These are phyloP conservation scores for Candida sp. DNA, from an alignment of 1,139 yeast genomes.

Conservation along the genomic window DNA sequence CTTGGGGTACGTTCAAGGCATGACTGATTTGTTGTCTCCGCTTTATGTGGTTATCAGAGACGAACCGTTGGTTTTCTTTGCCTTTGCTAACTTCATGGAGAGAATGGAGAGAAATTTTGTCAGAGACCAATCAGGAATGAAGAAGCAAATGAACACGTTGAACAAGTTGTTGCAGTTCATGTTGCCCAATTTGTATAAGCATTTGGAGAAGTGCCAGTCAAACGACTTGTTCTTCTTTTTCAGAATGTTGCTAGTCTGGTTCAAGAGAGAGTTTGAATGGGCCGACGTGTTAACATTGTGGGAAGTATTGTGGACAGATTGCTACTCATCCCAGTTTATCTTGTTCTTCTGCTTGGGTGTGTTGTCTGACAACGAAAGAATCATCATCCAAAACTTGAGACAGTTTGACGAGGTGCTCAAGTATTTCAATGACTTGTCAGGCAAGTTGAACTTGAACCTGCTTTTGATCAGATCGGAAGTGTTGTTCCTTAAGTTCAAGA, in stretches of 20 bases:
- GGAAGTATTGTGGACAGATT: constrained; percentile 95
- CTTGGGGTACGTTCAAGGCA: constrained; percentile 96
- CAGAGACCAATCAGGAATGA: constrained; percentile 93
- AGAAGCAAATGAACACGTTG: constrained; percentile 81
- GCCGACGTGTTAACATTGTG: constrained; percentile 78
- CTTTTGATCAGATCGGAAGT: constrained; percentile 81
- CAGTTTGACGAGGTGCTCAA: constrained; percentile 92
- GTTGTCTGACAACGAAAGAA: constrained; percentile 82
- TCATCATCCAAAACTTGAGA: constrained; percentile 71
- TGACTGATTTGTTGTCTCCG: constrained; percentile 94
- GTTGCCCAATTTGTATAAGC: constrained; percentile 84
- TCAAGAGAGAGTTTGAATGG: constrained; percentile 88
- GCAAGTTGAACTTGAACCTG: constrained; percentile 74
- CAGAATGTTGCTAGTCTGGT: constrained; percentile 95
- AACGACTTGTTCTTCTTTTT: constrained; percentile 92
- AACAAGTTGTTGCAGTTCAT: constrained; percentile 86
- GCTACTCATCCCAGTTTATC: constrained; percentile 83
- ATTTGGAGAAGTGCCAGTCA: constrained; percentile 86
- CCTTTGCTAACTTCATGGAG: constrained; percentile 88
- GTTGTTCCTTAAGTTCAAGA: constrained; percentile 76
- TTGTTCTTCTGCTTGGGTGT: constrained; percentile 87
- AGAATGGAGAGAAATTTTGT: constrained; percentile 95
- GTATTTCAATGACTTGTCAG: constrained; percentile 89
- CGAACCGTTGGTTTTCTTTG: constrained; percentile 86
- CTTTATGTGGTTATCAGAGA: constrained; percentile 78